Percentiles rank a stretch among this genome's conserved stretches.
Evolutionary conservation across 805 yeast species (phyloP).

Genomic region (Saccharomycopsis oosterbeekiorum): DNA sequence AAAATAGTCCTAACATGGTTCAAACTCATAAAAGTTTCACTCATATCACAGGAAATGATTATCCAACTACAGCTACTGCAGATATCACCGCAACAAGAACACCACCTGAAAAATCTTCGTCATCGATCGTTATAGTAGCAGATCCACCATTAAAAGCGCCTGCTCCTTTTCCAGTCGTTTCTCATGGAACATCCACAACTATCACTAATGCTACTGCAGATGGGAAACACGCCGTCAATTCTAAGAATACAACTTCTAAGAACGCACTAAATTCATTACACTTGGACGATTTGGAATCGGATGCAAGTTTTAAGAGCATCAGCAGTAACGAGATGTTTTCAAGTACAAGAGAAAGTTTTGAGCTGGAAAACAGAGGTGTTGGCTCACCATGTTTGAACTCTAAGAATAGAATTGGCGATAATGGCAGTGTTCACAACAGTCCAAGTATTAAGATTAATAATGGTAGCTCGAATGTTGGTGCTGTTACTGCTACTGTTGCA

Average conservation of each 20-base stretch:
- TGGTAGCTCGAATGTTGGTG: background rate
- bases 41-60: background rate
- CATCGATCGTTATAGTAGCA: background rate
- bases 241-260: background rate
- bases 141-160: background rate
- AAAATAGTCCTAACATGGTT: background rate
- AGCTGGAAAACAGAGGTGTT: slow-evolving; percentile 9
- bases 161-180: background rate
- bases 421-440: background rate
- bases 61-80: background rate
- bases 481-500: background rate
- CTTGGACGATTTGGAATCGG: slow-evolving; percentile 17
- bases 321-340: slow-evolving; percentile 17
- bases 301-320: slow-evolving; percentile 19
- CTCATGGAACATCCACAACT: background rate
- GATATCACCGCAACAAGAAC: background rate
- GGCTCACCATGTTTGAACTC: background rate
- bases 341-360: slow-evolving; percentile 14
- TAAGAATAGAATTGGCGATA: background rate
- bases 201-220: background rate
- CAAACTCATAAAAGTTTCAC: background rate
- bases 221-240: background rate
- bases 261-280: slow-evolving; percentile 14
- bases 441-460: background rate
- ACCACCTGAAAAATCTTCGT: background rate